A percentile compares a stretch with the other conserved stretches of the same genome.
Evolutionary conservation across 2,329 filamentous ascomycete genomes (phyloP).

Genomic region (Pyrenophora graminea): DNA sequence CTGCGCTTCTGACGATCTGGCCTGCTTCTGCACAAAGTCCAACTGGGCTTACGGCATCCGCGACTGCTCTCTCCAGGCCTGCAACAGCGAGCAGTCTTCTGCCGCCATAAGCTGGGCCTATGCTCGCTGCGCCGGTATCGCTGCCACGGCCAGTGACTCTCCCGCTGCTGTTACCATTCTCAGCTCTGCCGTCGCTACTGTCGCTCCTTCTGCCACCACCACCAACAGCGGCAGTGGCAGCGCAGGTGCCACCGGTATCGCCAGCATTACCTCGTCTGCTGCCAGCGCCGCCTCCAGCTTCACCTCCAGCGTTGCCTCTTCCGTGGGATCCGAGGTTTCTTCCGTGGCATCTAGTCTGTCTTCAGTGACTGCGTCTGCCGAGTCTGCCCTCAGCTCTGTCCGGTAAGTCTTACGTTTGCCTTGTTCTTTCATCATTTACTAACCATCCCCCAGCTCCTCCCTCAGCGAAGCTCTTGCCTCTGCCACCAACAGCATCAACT

Average conservation of each 20-base stretch:
- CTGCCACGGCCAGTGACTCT: slow-evolving; percentile 16
- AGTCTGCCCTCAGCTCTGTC: slow-evolving; percentile 5
- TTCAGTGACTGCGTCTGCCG: slow-evolving; percentile 8
- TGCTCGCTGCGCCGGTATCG: slow-evolving; percentile 39
- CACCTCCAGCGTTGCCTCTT: slow-evolving; percentile 13
- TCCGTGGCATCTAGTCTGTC: slow-evolving; percentile 8
- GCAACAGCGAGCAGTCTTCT: slow-evolving; percentile 32
- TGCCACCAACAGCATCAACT: no score
- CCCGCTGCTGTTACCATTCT: slow-evolving; percentile 22
- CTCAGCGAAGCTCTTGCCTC: slow-evolving; percentile 13
- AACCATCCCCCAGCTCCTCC: background rate
- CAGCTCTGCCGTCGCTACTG: slow-evolving; percentile 17
- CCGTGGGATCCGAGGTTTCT: slow-evolving; percentile 7
- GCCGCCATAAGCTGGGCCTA: slow-evolving; percentile 42
- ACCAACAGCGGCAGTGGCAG: background rate
- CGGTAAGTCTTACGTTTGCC: background rate
- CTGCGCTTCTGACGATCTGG: slow-evolving; percentile 45
- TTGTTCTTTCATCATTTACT: no score
- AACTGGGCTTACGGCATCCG: slow-evolving; percentile 55
- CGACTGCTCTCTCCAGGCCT: slow-evolving; percentile 53
- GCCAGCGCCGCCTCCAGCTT: slow-evolving; percentile 21
- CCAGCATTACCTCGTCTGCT: slow-evolving; percentile 7
- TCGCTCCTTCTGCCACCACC: slow-evolving; percentile 4
- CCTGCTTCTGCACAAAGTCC: slow-evolving; percentile 52
- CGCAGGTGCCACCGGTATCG: background rate